Base-by-base conservation (phyloP, 2,329 filamentous ascomycete species). In the Blumeria graminis region DNA sequence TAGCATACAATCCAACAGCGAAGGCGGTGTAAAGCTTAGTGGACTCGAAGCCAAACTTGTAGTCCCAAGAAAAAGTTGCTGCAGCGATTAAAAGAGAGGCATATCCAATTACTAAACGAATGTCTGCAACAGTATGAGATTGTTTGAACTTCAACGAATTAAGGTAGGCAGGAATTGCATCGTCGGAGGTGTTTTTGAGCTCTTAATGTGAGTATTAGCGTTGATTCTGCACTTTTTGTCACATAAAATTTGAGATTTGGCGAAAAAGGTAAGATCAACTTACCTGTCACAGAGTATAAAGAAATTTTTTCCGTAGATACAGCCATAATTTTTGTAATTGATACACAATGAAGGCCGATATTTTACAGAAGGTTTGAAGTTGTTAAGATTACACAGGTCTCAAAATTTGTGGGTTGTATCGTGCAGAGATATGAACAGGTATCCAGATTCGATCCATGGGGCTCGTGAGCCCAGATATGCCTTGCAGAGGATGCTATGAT, bases 131-230 rank as follows among this genome's bases (percentile, higher is more conserved):
- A 57, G 71, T 76, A 71, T 96, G 83, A 61, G 84, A 81, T 70
- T 94, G 88, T 60, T 72, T 77, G 74, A 95, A 95, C 62, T 76
- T 81, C 68, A 96, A 80, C 35, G 81, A 85, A 70, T 86, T 90
- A 60, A 98, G 81, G 73, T 96, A 96, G 71, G 92, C 88, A 58
- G 85, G 81, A 58, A 98, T 82, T 57, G 89, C 87, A 71, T 98
- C 92, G 72, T 98, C 92, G 62, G 86, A 87, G 41, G 89, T 93
- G 72, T 92, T 94, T 71, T 96, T 96, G 61, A 98, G 82, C 68
- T 96, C 92, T 94, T 67, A 28, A 48, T 14, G 32, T 11, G 11
- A 1, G 22, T 33, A 46, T 63, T 59, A 60, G 58, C 43, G 57
- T 18, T 18, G 11, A 33, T 35, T 55, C 38, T 35, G 7, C 39